Conservation (phyloP, 192 early-diverging fungal genomes). For the Haplosporangium gracile region DNA sequence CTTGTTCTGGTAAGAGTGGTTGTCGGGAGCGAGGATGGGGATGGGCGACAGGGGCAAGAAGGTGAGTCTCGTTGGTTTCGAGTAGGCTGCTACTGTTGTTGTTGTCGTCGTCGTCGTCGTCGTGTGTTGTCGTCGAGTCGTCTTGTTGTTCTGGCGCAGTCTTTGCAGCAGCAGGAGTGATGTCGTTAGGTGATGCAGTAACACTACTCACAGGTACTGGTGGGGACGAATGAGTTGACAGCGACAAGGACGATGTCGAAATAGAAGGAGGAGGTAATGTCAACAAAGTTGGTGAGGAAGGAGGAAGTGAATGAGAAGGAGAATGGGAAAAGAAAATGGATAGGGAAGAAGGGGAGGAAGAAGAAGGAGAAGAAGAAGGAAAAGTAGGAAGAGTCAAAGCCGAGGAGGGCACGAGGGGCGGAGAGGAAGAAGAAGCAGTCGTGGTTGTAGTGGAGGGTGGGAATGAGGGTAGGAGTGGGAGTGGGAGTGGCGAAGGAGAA, state of each 20-base stretch:
- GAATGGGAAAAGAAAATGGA: background rate
- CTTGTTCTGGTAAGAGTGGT: background rate
- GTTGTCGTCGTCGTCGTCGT: background rate
- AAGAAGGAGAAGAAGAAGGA: background rate
- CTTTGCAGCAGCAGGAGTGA: background rate
- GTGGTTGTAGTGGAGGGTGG: constrained; percentile 2
- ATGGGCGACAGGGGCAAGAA: background rate
- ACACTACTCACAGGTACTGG: background rate
- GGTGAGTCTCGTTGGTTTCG: background rate
- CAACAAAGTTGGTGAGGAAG: background rate
- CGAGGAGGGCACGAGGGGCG: background rate
- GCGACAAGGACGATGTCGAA: constrained; percentile 15
- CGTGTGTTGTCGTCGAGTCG: background rate
- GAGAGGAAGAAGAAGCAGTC: background rate
- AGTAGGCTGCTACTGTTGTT: background rate
- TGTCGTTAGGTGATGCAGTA: background rate
- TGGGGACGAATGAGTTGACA: background rate
- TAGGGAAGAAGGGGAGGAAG: background rate
- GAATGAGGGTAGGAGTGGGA: no score
- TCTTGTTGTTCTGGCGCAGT: background rate
- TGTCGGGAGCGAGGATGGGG: background rate
- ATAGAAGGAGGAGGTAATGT: background rate
- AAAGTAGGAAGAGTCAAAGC: constrained; percentile 1
- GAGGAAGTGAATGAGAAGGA: background rate
- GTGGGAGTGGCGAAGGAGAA: background rate